Conservation (phyloP, 2,329 filamentous ascomycete species). For the Fusarium multiceps region DNA sequence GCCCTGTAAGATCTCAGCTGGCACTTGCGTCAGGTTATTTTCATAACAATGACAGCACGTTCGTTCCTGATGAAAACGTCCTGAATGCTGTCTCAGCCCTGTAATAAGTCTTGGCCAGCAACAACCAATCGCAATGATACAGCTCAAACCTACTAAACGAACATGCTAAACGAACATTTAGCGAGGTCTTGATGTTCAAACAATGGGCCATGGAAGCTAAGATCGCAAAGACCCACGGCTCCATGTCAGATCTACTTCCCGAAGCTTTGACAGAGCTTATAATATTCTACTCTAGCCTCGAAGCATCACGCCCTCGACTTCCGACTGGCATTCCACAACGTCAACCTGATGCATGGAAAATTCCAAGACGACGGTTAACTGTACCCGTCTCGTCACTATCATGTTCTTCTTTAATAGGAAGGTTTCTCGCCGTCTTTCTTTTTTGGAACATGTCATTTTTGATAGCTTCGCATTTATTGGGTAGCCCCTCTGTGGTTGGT, state of each 20-base stretch:
- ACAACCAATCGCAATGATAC: not conserved
- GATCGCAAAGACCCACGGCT: not conserved
- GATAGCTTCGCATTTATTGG: not conserved
- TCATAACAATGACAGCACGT: no score
- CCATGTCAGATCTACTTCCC: not conserved
- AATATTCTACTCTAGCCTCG: not conserved
- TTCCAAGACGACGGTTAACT: not conserved
- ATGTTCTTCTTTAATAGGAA: conserved; percentile 3
- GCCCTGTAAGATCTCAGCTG: not conserved
- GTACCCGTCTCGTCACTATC: not conserved
- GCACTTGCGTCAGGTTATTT: no score
- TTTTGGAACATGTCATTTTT: conserved; percentile 29
- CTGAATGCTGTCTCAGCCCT: conserved; percentile 3
- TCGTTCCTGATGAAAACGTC: no score
- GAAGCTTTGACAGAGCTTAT: not conserved
- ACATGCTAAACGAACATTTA: no score
- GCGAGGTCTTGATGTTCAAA: not conserved
- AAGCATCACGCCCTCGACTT: not conserved
- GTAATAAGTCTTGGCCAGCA: not conserved
- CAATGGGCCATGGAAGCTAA: not conserved
- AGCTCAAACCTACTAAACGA: not conserved
- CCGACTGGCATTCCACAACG: conserved; percentile 9
- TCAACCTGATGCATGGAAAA: not conserved
- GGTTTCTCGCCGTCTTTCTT: conserved; percentile 9
- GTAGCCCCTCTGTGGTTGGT: not conserved